Conservation (phyloP, 768 basidiomycete genomes). For the Leucogyrophana mollusca region DNA sequence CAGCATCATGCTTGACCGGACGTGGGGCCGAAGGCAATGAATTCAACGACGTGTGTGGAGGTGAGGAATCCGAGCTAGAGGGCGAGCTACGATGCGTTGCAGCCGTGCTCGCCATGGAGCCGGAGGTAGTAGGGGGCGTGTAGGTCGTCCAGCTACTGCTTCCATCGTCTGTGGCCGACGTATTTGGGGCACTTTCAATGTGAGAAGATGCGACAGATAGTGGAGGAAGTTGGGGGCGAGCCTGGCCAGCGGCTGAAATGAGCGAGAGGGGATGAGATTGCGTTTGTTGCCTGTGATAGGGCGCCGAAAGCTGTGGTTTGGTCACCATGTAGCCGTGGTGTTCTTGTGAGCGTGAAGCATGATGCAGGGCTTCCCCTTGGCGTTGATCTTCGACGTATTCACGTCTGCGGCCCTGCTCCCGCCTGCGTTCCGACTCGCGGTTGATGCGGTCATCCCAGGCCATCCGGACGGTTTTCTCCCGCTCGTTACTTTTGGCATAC, state of each 20-base stretch:
- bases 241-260: constrained; percentile 33
- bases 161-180: constrained; percentile 47
- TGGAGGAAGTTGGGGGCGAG: constrained; percentile 49
- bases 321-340: constrained; percentile 24
- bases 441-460: constrained; percentile 41
- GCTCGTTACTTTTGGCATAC: constrained; percentile 72
- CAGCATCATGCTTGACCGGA: constrained; percentile 35
- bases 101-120: constrained; percentile 45
- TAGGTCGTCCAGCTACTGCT: constrained; percentile 60
- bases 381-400: constrained; percentile 9
- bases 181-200: constrained; percentile 53
- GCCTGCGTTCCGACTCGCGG: constrained; percentile 30
- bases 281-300: constrained; percentile 3
- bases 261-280: constrained; percentile 24
- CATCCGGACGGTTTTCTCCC: constrained; percentile 56
- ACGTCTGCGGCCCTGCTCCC: constrained; percentile 15
- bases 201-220: constrained; percentile 37
- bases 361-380: constrained; percentile 19
- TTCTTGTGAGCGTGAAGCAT: constrained; percentile 24
- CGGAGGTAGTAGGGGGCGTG: constrained; percentile 59
- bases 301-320: constrained; percentile 15
- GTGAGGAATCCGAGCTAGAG: constrained; percentile 21
- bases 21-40: constrained; percentile 1
- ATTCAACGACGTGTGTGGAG: constrained; percentile 7
- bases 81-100: constrained; percentile 40